phyloP scores from a whole-genome alignment of 2,329 filamentous ascomycete species.

The Pyrenochaeta sp. region DNA sequence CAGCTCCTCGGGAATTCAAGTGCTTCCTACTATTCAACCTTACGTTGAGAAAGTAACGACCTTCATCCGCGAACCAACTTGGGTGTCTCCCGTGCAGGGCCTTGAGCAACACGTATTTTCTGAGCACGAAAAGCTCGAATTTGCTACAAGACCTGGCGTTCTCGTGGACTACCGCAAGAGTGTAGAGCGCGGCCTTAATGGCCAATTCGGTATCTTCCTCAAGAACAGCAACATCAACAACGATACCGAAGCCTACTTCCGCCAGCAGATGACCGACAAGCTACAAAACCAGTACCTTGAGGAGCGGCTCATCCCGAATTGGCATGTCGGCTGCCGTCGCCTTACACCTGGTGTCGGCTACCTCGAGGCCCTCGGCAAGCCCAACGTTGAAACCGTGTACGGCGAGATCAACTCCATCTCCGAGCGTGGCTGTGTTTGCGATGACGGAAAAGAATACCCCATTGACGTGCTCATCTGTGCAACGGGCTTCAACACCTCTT shows the following conservation, averaged over 20 bases:
- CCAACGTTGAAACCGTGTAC: slow-evolving; percentile 54
- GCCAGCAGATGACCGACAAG: slow-evolving; percentile 57
- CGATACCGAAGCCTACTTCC: slow-evolving; percentile 54
- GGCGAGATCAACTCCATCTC: slow-evolving; percentile 46
- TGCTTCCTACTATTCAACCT: slow-evolving; percentile 59
- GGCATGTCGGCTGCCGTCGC: slow-evolving; percentile 52
- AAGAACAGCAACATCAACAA: slow-evolving; percentile 52
- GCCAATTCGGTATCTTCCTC: slow-evolving; percentile 58
- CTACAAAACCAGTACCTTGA: slow-evolving; percentile 39
- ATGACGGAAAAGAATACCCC: slow-evolving; percentile 45
- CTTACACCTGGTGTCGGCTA: slow-evolving; percentile 56
- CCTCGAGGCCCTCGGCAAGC: slow-evolving; percentile 52
- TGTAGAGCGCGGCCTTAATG: slow-evolving; percentile 58
- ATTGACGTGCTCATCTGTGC: slow-evolving; percentile 50
- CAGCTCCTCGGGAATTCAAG: slow-evolving; percentile 64
- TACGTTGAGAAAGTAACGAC: slow-evolving; percentile 56
- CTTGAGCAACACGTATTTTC: slow-evolving; percentile 56
- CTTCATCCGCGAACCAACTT: slow-evolving; percentile 61
- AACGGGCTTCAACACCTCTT: slow-evolving; percentile 49
- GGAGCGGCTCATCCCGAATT: slow-evolving; percentile 45
- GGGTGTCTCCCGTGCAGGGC: slow-evolving; percentile 58
- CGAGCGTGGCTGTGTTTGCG: slow-evolving; percentile 49
- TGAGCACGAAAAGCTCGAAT: slow-evolving; percentile 52
- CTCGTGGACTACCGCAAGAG: slow-evolving; percentile 55
- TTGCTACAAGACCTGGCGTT: slow-evolving; percentile 51